phyloP scores from a whole-genome alignment of 1,139 yeast genomes.

The Nakaseomyces sp. region DNA sequence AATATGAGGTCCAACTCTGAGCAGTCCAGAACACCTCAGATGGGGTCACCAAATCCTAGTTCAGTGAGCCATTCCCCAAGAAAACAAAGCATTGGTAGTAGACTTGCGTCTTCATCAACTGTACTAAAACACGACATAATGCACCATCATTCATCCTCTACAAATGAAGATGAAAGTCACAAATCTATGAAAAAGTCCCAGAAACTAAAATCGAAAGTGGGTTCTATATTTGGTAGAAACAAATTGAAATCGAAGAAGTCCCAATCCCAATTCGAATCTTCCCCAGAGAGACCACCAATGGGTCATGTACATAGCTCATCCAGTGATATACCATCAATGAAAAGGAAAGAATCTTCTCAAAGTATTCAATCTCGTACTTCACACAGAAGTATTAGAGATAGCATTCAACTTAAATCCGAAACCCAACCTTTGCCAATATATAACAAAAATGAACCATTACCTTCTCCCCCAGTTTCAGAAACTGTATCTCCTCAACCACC shows the following conservation, averaged over 20 bases:
- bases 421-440: conserved; percentile 10
- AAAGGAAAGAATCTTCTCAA: not conserved
- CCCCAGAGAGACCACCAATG: conserved; percentile 13
- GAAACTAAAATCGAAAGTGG: conserved; percentile 66
- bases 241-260: conserved; percentile 31
- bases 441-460: not conserved
- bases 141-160: conserved; percentile 23
- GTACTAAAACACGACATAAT: conserved; percentile 20
- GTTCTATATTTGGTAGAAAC: conserved; percentile 72
- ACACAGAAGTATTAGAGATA: not conserved
- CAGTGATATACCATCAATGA: not conserved
- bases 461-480: conserved; percentile 4
- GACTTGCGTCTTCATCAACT: conserved; percentile 16
- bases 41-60: conserved; percentile 14
- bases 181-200: conserved; percentile 8
- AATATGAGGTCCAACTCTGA: not conserved
- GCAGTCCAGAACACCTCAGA: conserved; percentile 9
- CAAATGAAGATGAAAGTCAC: conserved; percentile 16
- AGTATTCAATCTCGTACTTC: conserved; percentile 5
- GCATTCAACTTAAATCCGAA: conserved; percentile 4
- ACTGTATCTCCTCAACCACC: conserved; percentile 8
- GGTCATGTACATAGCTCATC: not conserved
- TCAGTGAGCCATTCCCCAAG: conserved; percentile 6
- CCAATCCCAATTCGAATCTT: not conserved
- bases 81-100: not conserved